Conservation (phyloP, 176 grass and related monocot genomes). For the Tillandsia leiboldiana region DNA sequence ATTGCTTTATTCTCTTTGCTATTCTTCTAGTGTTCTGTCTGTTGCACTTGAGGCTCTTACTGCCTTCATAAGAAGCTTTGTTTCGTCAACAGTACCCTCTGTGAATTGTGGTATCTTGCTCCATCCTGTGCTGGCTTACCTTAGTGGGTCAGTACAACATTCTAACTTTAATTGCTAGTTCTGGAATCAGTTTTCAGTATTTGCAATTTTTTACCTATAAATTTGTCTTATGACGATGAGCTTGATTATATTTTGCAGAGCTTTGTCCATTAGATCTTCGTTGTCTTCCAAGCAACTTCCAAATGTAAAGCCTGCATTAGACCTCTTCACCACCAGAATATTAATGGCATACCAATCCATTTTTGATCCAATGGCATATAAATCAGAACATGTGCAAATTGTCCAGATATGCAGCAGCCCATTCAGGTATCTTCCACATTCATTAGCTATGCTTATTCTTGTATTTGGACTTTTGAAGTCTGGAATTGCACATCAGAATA, state of each 20-base stretch:
- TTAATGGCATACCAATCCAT: conserved; percentile 81
- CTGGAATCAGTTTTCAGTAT: background rate
- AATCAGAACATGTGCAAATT: conserved; percentile 73
- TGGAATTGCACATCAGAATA: background rate
- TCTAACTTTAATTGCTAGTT: background rate
- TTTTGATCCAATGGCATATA: conserved; percentile 66
- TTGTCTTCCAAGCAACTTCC: conserved; percentile 62
- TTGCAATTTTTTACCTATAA: conserved; percentile 9
- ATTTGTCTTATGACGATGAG: conserved; percentile 25
- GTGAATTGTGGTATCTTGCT: conserved; percentile 71
- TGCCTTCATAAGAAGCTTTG: conserved; percentile 88
- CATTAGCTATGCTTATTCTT: conserved; percentile 16
- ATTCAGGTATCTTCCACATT: conserved; percentile 51
- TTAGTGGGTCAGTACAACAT: conserved; percentile 59
- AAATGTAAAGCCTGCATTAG: conserved; percentile 57
- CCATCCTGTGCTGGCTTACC: conserved; percentile 90
- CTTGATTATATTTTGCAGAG: conserved; percentile 39
- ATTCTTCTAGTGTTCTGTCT: conserved; percentile 61
- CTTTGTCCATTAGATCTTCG: conserved; percentile 68
- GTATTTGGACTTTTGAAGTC: background rate
- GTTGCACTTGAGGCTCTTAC: conserved; percentile 93
- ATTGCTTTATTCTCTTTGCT: conserved; percentile 11
- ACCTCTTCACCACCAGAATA: conserved; percentile 75
- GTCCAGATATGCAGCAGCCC: conserved; percentile 72
- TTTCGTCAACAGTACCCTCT: conserved; percentile 44